These are phyloP conservation scores for Termitomyces sp. DNA, from an alignment of 1,284 basidiomycete genomes.

Conservation along the genomic window DNA sequence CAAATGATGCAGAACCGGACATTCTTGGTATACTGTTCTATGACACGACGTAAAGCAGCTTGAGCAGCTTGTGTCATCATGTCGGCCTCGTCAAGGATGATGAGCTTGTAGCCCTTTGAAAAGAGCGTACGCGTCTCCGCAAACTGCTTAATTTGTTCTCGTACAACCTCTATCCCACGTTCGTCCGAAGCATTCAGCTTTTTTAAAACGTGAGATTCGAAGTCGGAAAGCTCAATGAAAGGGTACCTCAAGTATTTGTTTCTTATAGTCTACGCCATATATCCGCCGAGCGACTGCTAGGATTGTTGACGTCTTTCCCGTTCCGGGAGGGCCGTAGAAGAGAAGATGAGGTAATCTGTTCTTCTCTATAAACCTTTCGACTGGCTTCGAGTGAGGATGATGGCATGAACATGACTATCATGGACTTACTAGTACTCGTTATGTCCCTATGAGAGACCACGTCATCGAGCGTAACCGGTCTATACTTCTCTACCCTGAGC, in stretches of 20 bases:
- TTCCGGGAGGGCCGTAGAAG: slow-evolving; percentile 97
- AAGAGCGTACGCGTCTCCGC: slow-evolving; percentile 92
- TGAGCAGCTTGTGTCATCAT: slow-evolving; percentile 99
- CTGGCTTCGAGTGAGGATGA: slow-evolving; percentile 37
- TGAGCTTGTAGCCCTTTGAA: slow-evolving; percentile 93
- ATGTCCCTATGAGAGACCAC: slow-evolving; percentile 95
- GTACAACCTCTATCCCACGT: slow-evolving; percentile 95
- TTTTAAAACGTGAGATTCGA: slow-evolving; percentile 3
- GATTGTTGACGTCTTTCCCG: slow-evolving; percentile 97
- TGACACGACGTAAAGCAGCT: slow-evolving; percentile 91
- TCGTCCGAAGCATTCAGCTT: slow-evolving; percentile 97
- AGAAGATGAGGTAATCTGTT: slow-evolving; percentile 92
- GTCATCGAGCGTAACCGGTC: slow-evolving; percentile 83
- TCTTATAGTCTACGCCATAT: slow-evolving; percentile 79
- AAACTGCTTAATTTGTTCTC: slow-evolving; percentile 98
- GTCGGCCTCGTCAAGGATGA: slow-evolving; percentile 98
- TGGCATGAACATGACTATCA: neutral
- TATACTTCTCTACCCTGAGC: slow-evolving; percentile 91
- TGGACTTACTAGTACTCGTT: slow-evolving; percentile 78
- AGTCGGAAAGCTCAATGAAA: neutral
- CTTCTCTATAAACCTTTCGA: slow-evolving; percentile 95
- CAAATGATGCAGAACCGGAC: slow-evolving; percentile 99
- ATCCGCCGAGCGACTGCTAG: slow-evolving; percentile 93
- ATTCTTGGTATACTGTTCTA: slow-evolving; percentile 98
- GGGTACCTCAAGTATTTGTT: slow-evolving; percentile 91